Evolutionary conservation across 2,329 filamentous ascomycete genomes (phyloP).

Genomic region (Ophiosphaerella herpotricha): DNA sequence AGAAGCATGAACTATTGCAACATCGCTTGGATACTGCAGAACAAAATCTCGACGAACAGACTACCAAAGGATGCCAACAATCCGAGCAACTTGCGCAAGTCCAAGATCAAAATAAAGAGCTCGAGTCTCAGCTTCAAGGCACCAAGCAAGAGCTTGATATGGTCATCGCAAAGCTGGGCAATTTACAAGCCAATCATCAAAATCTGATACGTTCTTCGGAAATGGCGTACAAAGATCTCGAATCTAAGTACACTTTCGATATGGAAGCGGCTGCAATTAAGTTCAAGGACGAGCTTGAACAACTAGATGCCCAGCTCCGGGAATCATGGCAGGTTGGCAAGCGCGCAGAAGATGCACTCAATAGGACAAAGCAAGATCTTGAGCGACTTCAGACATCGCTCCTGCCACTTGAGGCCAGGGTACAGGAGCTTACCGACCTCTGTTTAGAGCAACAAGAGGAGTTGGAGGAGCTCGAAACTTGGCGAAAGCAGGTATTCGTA

Average conservation of each 20-base stretch:
- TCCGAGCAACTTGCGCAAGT: slow-evolving; percentile 30
- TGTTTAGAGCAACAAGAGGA: slow-evolving; percentile 37
- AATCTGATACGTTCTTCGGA: slow-evolving; percentile 26
- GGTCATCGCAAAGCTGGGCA: slow-evolving; percentile 14
- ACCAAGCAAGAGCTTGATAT: slow-evolving; percentile 23
- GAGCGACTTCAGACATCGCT: slow-evolving; percentile 20
- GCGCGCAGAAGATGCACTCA: slow-evolving; percentile 12
- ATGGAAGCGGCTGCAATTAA: slow-evolving; percentile 17
- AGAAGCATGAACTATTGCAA: slow-evolving; percentile 40
- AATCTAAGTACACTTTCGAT: slow-evolving; percentile 20
- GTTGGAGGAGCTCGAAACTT: slow-evolving; percentile 29
- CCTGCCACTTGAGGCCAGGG: slow-evolving; percentile 22
- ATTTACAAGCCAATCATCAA: slow-evolving; percentile 22
- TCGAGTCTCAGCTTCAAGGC: slow-evolving; percentile 24
- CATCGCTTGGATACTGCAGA: slow-evolving; percentile 25
- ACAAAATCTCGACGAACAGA: slow-evolving; percentile 32
- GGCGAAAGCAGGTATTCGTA: slow-evolving; percentile 30
- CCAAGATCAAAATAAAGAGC: slow-evolving; percentile 14
- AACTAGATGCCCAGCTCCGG: slow-evolving; percentile 24
- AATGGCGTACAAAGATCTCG: slow-evolving; percentile 17
- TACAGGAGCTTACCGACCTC: slow-evolving; percentile 31
- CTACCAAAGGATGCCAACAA: slow-evolving; percentile 10
- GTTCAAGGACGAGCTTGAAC: slow-evolving; percentile 16
- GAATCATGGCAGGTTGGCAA: slow-evolving; percentile 9
- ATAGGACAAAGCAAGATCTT: slow-evolving; percentile 20